Evolutionary conservation across 1,284 basidiomycete species (phyloP).

Genomic region (Exsudoporus floridanus): DNA sequence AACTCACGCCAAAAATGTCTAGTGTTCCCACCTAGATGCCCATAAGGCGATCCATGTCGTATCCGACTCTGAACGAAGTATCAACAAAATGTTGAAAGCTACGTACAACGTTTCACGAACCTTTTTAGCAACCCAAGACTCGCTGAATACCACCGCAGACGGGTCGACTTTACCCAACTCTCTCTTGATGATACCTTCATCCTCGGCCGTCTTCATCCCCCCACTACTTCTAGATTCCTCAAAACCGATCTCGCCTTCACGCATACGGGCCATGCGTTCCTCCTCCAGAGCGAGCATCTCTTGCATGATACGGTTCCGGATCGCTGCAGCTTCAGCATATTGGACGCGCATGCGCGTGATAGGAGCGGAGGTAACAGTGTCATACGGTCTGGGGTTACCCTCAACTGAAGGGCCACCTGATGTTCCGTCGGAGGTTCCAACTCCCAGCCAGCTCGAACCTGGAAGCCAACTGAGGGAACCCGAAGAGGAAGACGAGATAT

Average conservation of each 20-base stretch:
- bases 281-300: conserved; percentile 98
- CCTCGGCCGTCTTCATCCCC: conserved; percentile 72
- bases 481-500: conserved; percentile 31
- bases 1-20: conserved; percentile 4
- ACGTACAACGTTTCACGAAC: conserved; percentile 39
- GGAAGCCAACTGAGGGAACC: conserved; percentile 60
- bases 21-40: conserved; percentile 75
- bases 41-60: conserved; percentile 90
- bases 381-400: conserved; percentile 28
- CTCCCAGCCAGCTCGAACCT: conserved; percentile 59
- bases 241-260: conserved; percentile 58
- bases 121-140: conserved; percentile 95
- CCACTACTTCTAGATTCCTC: conserved; percentile 40
- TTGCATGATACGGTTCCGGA: conserved; percentile 95
- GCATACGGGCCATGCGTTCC: conserved; percentile 95
- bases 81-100: conserved; percentile 3
- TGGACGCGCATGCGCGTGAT: conserved; percentile 66
- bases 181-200: conserved; percentile 88
- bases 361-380: conserved; percentile 24
- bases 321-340: conserved; percentile 81
- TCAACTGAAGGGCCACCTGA: conserved; percentile 35
- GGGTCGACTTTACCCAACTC: conserved; percentile 98
- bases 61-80: conserved; percentile 68
- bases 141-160: conserved; percentile 90
- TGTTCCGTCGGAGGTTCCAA: conserved; percentile 30